These are phyloP conservation scores for Phialemonium atrogriseum DNA, from an alignment of 2,329 filamentous ascomycete species.

Conservation along the genomic window DNA sequence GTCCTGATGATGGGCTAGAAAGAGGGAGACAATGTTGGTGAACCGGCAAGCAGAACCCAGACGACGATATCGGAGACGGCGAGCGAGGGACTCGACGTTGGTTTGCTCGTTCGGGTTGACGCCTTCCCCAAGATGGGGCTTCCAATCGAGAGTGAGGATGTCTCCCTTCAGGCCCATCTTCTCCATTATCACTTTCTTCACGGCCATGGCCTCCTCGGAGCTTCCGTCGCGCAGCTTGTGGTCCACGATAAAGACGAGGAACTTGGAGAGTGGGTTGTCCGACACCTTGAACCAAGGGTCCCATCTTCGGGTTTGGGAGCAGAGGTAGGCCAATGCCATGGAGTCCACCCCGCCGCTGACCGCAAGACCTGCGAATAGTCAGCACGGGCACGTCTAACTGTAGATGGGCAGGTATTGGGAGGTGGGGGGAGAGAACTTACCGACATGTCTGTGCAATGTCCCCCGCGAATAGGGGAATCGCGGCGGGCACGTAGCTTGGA, in stretches of 20 bases:
- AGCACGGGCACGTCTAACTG: slow-evolving; percentile 1
- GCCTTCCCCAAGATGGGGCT: slow-evolving; percentile 18
- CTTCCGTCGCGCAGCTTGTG: slow-evolving; percentile 49
- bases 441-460: slow-evolving; percentile 29
- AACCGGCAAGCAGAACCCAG: slow-evolving; percentile 54
- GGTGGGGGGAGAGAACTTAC: slow-evolving; percentile 20
- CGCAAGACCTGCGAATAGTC: slow-evolving; percentile 53
- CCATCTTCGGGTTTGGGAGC: slow-evolving; percentile 35
- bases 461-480: slow-evolving; percentile 35
- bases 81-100: slow-evolving; percentile 71
- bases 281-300: slow-evolving; percentile 29
- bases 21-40: slow-evolving; percentile 46
- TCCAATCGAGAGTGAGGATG: slow-evolving; percentile 40
- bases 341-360: slow-evolving; percentile 93
- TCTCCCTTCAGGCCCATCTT: slow-evolving; percentile 24
- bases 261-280: slow-evolving; percentile 33
- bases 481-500: slow-evolving; percentile 40
- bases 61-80: slow-evolving; percentile 62
- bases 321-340: slow-evolving; percentile 85
- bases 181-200: slow-evolving; percentile 25
- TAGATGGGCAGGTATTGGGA: neutral
- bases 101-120: slow-evolving; percentile 32
- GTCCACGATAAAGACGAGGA: slow-evolving; percentile 45
- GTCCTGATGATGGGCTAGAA: slow-evolving; percentile 81
- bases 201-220: slow-evolving; percentile 38